Conservation (phyloP, 805 yeast species). For the Cephaloascus fragrans region DNA sequence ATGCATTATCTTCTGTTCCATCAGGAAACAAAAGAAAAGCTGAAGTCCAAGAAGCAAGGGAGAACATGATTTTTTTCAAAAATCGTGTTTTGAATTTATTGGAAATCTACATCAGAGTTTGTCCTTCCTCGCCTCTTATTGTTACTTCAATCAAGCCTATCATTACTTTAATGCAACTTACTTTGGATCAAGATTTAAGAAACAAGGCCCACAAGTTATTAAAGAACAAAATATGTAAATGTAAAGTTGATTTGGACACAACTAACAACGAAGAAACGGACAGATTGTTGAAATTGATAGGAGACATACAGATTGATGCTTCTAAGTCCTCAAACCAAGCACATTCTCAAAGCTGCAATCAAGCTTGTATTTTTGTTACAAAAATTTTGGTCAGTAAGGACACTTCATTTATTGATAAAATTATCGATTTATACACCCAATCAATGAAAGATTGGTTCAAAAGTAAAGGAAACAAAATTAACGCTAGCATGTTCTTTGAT, state of each 20-base stretch:
- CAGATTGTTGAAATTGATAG: neutral
- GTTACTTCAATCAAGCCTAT: conserved; percentile 45
- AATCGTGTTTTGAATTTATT: conserved; percentile 69
- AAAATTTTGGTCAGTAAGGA: conserved; percentile 38
- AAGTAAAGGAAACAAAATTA: conserved; percentile 33
- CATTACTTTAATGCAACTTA: conserved; percentile 48
- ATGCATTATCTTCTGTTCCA: conserved; percentile 39
- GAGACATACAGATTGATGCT: conserved; percentile 7
- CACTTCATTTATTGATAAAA: conserved; percentile 22
- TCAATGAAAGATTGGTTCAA: conserved; percentile 55
- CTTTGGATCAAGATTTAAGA: conserved; percentile 62
- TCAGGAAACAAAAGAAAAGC: conserved; percentile 59
- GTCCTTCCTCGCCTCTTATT: conserved; percentile 28
- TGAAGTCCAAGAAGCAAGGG: conserved; percentile 72
- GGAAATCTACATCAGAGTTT: conserved; percentile 46
- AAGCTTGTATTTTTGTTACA: conserved; percentile 54
- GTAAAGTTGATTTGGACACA: conserved; percentile 19
- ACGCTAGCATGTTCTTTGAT: conserved; percentile 58
- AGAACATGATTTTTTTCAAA: conserved; percentile 71
- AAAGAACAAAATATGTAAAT: conserved; percentile 48
- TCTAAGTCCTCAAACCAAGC: conserved; percentile 35
- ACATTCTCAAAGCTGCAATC: conserved; percentile 48
- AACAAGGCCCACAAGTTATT: conserved; percentile 67
- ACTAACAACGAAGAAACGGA: conserved; percentile 7
- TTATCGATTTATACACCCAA: conserved; percentile 46